These are phyloP conservation scores for Cylindricascospora bacillispora DNA, from an alignment of 1,139 yeast genomes.

Conservation along the genomic window DNA sequence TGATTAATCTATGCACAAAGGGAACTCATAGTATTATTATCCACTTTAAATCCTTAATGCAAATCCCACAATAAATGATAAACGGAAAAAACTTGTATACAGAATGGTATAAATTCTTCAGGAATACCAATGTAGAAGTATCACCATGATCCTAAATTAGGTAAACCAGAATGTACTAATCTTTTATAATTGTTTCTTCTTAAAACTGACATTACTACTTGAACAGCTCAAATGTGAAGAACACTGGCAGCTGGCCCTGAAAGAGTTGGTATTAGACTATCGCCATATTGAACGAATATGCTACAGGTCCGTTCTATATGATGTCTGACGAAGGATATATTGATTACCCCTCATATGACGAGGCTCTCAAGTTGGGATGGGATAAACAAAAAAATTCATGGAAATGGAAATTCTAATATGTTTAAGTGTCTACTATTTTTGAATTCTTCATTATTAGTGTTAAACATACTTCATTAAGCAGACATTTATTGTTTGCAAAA, in stretches of 20 bases:
- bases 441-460: background rate
- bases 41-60: constrained; percentile 51
- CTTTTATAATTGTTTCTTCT: constrained; percentile 52
- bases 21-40: constrained; percentile 58
- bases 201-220: constrained; percentile 39
- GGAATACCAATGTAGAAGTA: constrained; percentile 93
- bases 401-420: background rate
- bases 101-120: constrained; percentile 75
- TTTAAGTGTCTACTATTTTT: background rate
- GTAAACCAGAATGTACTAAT: constrained; percentile 42
- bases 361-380: background rate
- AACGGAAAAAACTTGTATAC: constrained; percentile 65
- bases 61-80: constrained; percentile 59
- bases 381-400: too few species aligned
- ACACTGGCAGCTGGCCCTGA: constrained; percentile 33
- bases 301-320: constrained; percentile 30
- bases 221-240: background rate
- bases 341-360: constrained; percentile 21
- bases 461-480: background rate
- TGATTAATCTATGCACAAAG: constrained; percentile 52
- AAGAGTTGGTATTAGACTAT: constrained; percentile 43
- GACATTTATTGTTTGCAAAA: too few species aligned
- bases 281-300: constrained; percentile 40
- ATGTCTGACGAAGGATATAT: constrained; percentile 21
- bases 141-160: constrained; percentile 94